Evolutionary conservation across 805 yeast genomes (phyloP), one percentile per base, ranked within the genome.

Genomic region (Yamadazyma kitorensis): DNA sequence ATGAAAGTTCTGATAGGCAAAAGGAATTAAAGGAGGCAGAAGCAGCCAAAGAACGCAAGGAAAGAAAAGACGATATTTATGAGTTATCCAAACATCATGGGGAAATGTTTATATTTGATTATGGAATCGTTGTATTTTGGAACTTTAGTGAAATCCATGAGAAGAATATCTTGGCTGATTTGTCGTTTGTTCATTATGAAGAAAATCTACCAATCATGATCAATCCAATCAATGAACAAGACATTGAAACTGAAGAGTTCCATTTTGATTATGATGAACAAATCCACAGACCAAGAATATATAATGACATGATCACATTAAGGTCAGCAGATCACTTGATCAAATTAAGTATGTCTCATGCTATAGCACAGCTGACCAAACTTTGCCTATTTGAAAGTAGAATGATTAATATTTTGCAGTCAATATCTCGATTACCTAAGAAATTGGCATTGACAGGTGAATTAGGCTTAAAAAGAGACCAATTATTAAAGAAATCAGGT

Each of bases 91-190:
- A 76, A 43, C 86, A 81, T 54, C 70, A 67, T 35, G 91, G 96
- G 0, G 98, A 91, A 51, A 73, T 93, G 69, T 93, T 93, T 51
- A 75, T 93, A 10, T 79, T 91, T 54, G 80, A 78, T 34, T 93
- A 93, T 55, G 98, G 98, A 14, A 95, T 91, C 10, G 87, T 93
- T n/a, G 97, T 93, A 14, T 89, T 93, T 52, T 93, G 98, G 98
- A 93, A 93, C 52, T 88, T 93, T 48, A 79, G 91, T 2, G 96
- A 88, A 53, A 69, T 76, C 6, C 96, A 93, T 53, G 98, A 93
- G 51, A 88, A 88, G 63, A 93, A 91, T 49, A 78, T 93, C 13
- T 70, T 93, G 36, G 98, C 97, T 1, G 98, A 93, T 52, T 68
- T 93, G 43, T 83, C 81, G n/a, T 79, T 83, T 60, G 86, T 86